Base-by-base conservation (phyloP, 2,329 filamentous ascomycete species). In the Beauveria medogensis region DNA sequence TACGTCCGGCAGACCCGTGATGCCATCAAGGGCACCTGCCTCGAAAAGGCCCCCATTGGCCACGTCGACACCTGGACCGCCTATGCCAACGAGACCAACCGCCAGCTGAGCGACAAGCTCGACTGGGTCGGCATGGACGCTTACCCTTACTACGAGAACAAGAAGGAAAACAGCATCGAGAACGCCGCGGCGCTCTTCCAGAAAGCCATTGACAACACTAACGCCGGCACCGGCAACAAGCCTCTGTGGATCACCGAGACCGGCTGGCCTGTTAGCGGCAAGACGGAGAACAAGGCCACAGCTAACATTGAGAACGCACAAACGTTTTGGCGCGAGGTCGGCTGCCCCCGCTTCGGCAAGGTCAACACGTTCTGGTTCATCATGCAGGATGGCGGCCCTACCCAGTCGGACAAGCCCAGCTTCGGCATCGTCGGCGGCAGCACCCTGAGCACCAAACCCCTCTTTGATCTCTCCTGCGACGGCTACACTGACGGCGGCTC, bases 61-160 rank as follows among this genome's bases (percentile, higher is more conserved):
- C 92, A 96, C 74, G 91, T 96, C 71, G 92, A 96, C 71, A 95
- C 92, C 56, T 96, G 91, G 91, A 91, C 87, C 41, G 84, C 84
- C 57, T 92, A 85, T 80, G 84, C 85, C 71, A 91, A 95, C 73
- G 73, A 75, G 56, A 83, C 86, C 69, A 95, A 93, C 81, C 74
- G 75, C 54, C 84, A 80, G 47, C 85, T 95, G 62, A 85, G 91
- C 62, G 78, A 86, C 10, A 84, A 82, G 46, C 76, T 81, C 64
- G 91, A 96, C 78, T 96, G 86, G 81, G 74, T 96, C 63, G 92
- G 92, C 66, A 84, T 93, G 72, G 91, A 96, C 71, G 88, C 87
- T 20, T 95, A 94, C 82, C 90, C 82, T 22, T 96, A 92, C 81
- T 96, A 87, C 77, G 85, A 96, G 77, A 81, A 80, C 68, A 87